Evolutionary conservation across 352 stramenopile genomes (phyloP).

Genomic region (Nothophytophthora sp.): DNA sequence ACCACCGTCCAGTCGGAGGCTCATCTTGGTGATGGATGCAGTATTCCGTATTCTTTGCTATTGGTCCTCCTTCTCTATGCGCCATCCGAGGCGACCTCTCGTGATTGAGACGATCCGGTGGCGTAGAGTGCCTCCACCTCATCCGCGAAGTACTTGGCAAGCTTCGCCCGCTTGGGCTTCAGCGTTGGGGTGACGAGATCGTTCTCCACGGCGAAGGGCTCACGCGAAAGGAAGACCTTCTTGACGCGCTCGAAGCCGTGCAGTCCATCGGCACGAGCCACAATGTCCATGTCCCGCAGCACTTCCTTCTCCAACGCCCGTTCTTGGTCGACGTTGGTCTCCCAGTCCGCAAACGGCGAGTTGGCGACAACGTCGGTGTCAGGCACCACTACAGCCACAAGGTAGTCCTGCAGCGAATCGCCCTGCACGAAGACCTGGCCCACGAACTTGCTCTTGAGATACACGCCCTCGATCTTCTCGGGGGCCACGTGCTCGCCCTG

Average conservation of each 20-base stretch:
- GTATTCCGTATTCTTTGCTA: neutral
- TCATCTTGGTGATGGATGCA: too few species aligned
- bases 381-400: conserved; percentile 93
- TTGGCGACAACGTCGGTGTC: conserved; percentile 69
- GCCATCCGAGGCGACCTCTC: too few species aligned
- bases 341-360: conserved; percentile 8
- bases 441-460: conserved; percentile 88
- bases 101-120: neutral
- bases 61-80: neutral
- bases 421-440: conserved; percentile 94
- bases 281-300: conserved; percentile 36
- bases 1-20: too few species aligned
- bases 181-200: conserved; percentile 95
- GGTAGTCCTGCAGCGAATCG: conserved; percentile 91
- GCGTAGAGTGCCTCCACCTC: conserved; percentile 59
- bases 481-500: conserved; percentile 95
- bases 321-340: conserved; percentile 5
- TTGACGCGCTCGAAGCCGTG: conserved; percentile 93
- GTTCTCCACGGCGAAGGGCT: conserved; percentile 90
- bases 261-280: conserved; percentile 41
- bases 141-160: conserved; percentile 43
- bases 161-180: conserved; percentile 92
- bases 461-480: conserved; percentile 96
- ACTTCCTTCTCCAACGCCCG: conserved; percentile 25
- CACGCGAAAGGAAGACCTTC: conserved; percentile 80